Evolutionary conservation across 2,329 filamentous ascomycete species (phyloP).

Genomic region (Aurifilum marmelostoma): DNA sequence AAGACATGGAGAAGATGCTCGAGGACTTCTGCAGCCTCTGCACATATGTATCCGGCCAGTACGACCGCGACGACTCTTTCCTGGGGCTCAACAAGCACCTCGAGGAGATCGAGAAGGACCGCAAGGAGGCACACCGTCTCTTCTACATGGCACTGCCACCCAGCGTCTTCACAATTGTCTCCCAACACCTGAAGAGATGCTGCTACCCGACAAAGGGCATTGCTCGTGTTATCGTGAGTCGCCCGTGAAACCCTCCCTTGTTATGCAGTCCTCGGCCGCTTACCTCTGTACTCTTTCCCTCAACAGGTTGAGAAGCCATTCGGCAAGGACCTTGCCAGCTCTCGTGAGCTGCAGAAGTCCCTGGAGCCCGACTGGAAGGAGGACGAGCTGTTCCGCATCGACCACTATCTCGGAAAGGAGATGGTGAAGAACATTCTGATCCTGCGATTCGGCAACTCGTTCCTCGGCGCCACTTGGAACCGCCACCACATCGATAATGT

Average conservation of each 20-base stretch:
- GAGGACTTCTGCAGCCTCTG: conserved; percentile 86
- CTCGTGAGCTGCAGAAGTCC: conserved; percentile 90
- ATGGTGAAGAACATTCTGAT: conserved; percentile 99
- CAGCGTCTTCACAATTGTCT: conserved; percentile 97
- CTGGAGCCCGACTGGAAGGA: conserved; percentile 98
- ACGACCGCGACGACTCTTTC: conserved; percentile 96
- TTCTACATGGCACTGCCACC: conserved; percentile 99
- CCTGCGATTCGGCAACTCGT: conserved; percentile 96
- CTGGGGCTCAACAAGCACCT: conserved; percentile 82
- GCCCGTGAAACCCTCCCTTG: background rate
- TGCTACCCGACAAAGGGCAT: conserved; percentile 93
- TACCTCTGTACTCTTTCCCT: conserved; percentile 32
- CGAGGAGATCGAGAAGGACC: conserved; percentile 79
- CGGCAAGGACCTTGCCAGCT: conserved; percentile 94
- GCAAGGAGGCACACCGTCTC: conserved; percentile 83
- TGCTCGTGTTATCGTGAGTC: conserved; percentile 85
- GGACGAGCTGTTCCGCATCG: conserved; percentile 98
- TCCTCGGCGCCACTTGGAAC: conserved; percentile 98
- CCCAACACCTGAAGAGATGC: conserved; percentile 94
- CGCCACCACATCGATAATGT: conserved; percentile 99
- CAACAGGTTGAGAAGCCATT: conserved; percentile 96
- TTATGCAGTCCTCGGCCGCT: conserved; percentile 1
- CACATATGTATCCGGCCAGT: conserved; percentile 95
- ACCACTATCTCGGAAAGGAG: conserved; percentile 99
- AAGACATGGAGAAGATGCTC: conserved; percentile 94